A percentile compares a stretch with the other conserved stretches of the same genome.
phyloP scores from a whole-genome alignment of 2,329 filamentous ascomycete genomes.

The Geoglossum cookeanum region DNA sequence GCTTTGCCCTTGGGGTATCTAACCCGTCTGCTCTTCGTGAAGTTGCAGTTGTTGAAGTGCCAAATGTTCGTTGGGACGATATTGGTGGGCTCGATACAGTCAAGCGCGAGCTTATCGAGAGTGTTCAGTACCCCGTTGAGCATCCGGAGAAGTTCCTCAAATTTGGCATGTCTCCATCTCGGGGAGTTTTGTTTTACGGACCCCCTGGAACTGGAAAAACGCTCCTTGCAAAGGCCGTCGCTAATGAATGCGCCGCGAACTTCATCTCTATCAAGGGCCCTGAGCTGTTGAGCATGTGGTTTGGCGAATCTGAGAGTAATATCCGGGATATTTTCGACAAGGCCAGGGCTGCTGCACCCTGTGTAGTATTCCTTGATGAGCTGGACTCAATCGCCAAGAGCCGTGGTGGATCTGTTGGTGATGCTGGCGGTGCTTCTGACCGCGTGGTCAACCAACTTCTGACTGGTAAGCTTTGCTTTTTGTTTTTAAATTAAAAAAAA shows the following conservation, averaged over 20 bases:
- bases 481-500: not conserved
- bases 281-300: slow-evolving; percentile 98
- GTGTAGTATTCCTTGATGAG: slow-evolving; percentile 97
- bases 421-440: slow-evolving; percentile 94
- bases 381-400: slow-evolving; percentile 98
- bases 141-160: slow-evolving; percentile 99
- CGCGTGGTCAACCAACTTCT: slow-evolving; percentile 99
- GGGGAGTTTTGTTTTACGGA: slow-evolving; percentile 96
- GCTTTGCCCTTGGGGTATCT: slow-evolving; percentile 90
- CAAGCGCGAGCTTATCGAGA: slow-evolving; percentile 99
- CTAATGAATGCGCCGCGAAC: slow-evolving; percentile 98
- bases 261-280: slow-evolving; percentile 99
- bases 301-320: slow-evolving; percentile 99
- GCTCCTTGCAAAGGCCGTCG: slow-evolving; percentile 95
- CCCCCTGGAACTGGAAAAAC: slow-evolving; percentile 99
- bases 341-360: slow-evolving; percentile 91
- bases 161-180: slow-evolving; percentile 92
- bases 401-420: slow-evolving; percentile 86
- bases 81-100: slow-evolving; percentile 96
- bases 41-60: slow-evolving; percentile 96
- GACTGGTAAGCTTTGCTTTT: slow-evolving; percentile 46
- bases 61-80: slow-evolving; percentile 98
- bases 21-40: slow-evolving; percentile 98
- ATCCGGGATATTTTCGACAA: slow-evolving; percentile 99
- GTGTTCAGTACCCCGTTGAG: slow-evolving; percentile 96